Evolutionary conservation across 83 land plant species (phyloP).

Genomic region (Picea abies): DNA sequence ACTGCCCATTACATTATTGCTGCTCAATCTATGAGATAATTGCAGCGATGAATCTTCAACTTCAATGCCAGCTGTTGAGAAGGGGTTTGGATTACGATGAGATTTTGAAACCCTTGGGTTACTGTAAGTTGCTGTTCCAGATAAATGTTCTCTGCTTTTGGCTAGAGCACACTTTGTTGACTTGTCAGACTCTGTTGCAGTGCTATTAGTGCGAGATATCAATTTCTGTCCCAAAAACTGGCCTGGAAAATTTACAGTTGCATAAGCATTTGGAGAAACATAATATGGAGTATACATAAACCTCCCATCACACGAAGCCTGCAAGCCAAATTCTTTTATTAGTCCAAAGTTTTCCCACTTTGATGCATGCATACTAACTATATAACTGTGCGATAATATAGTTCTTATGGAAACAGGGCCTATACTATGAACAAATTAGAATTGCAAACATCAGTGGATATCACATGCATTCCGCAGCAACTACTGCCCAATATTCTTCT

Average conservation of each 20-base stretch:
- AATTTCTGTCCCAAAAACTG: conserved; percentile 14
- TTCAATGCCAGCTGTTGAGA: neutral
- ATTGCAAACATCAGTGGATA: neutral
- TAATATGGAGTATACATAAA: conserved; percentile 16
- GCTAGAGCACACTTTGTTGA: neutral
- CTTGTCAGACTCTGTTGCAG: conserved; percentile 15
- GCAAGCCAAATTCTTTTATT: neutral
- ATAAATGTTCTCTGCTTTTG: conserved; percentile 1
- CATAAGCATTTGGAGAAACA: conserved; percentile 7
- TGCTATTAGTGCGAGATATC: conserved; percentile 3
- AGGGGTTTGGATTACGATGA: neutral
- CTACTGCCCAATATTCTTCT: neutral
- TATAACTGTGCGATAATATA: neutral
- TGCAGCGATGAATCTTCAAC: neutral
- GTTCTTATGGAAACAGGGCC: neutral
- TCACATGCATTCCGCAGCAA: neutral
- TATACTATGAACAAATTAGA: neutral
- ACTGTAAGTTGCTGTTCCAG: neutral
- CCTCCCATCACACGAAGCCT: conserved; percentile 14
- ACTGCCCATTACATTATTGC: neutral
- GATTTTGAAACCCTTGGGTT: neutral
- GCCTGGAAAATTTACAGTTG: neutral
- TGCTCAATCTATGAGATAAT: neutral
- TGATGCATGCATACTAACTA: neutral
- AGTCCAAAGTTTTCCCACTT: neutral